Base-by-base conservation (phyloP, 2,329 filamentous ascomycete genomes). In the Tolypocladium paradoxum region DNA sequence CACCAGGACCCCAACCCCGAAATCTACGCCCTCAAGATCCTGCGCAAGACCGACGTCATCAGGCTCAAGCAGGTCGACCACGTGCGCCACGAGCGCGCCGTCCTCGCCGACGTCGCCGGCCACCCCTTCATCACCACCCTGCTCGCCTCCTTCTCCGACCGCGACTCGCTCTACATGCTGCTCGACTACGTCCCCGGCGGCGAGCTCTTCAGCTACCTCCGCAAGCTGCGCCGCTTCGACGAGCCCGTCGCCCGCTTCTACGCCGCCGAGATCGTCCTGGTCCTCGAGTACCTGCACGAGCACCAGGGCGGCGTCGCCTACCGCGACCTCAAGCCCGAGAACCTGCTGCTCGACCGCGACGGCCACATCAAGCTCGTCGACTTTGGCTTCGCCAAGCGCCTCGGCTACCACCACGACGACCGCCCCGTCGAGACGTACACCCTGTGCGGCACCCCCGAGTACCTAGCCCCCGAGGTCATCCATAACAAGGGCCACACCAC, bases 21-120 rank as follows among this genome's bases (percentile, higher is more conserved):
- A 67, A 85, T 91, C n/a, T 91, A 85, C 69, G 87, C 87, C 47
- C 77, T 92, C 63, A 92, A 92, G 76, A 89, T 90, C 53, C 70
- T 92, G 58, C 82, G 87, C 57, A 85, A 85, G 65, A 76, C 81
- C 52, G 78, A 85, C 62, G 85, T 93, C 46, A 86, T 93, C 67
- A 85, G 85, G 58, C 78, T 92, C 54, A 92, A 92, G 75, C 88
- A 93, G 65, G 84, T 92, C 60, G 88, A 92, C 70, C 88, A 93
- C 69, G 88, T 92, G 52, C 85, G 87, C 56, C 88, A 91, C 70
- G 88, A 93, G 75, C 85, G 88, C 61, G 81, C 83, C 57, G 85
- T 92, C 60, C 81, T 93, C 50, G 81, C 83, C 63, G 84, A 88
- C 58, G 85, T 92, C 48, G 83, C 85, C 48, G 87, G 87, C 27